These are phyloP conservation scores for Tetracladium setigerum DNA, from an alignment of 495 filamentous ascomycete genomes.

Conservation along the genomic window DNA sequence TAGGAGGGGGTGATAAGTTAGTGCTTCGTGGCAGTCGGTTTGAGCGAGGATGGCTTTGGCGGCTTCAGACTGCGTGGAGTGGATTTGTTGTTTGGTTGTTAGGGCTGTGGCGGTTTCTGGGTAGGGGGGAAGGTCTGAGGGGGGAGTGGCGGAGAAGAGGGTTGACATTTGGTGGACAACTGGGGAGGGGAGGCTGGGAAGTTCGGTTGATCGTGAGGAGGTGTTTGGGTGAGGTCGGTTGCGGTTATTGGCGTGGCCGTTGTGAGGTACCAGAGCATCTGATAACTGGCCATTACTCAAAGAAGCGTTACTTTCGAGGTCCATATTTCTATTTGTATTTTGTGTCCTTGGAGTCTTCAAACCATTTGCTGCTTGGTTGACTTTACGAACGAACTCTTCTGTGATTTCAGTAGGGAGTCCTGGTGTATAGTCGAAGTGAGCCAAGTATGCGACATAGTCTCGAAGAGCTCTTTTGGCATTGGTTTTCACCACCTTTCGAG, in stretches of 20 bases:
- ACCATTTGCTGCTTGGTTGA: constrained; percentile 47
- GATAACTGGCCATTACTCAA: constrained; percentile 27
- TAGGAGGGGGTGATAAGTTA: constrained; percentile 73
- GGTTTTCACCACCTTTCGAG: constrained; percentile 56
- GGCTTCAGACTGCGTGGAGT: constrained; percentile 21
- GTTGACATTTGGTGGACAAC: constrained; percentile 40
- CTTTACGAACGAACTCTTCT: constrained; percentile 58
- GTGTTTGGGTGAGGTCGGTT: constrained; percentile 9
- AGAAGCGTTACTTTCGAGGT: constrained; percentile 22
- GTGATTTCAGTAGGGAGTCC: constrained; percentile 54
- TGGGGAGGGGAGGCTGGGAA: constrained; percentile 22
- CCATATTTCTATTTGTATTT: constrained; percentile 14
- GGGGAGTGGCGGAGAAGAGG: constrained; percentile 49
- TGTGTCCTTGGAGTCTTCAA: constrained; percentile 25
- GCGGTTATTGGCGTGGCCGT: neutral
- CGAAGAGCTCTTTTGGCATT: constrained; percentile 67
- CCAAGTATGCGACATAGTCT: constrained; percentile 62
- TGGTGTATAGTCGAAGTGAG: constrained; percentile 68
- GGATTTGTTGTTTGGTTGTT: constrained; percentile 17
- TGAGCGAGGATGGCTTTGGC: constrained; percentile 23
- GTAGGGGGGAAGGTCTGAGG: constrained; percentile 48
- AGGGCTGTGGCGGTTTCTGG: constrained; percentile 32
- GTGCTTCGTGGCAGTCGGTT: constrained; percentile 44
- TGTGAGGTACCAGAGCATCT: constrained; percentile 23
- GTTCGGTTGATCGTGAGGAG: constrained; percentile 3